These are phyloP conservation scores for Russula compacta DNA, from an alignment of 768 basidiomycete genomes.

Conservation along the genomic window DNA sequence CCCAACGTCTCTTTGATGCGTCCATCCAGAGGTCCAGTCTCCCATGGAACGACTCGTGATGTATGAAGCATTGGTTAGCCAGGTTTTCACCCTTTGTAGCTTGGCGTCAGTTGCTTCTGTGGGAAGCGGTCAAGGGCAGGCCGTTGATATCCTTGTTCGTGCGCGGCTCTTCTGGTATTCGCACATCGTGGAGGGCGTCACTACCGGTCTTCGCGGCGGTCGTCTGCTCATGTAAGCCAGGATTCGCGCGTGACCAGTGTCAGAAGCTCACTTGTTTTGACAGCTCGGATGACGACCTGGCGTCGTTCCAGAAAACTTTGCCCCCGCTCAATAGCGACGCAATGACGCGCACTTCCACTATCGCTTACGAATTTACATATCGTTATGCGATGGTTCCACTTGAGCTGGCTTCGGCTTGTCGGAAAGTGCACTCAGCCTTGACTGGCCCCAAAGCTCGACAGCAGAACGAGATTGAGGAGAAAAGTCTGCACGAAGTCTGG, in stretches of 20 bases:
- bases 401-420: conserved; percentile 65
- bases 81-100: conserved; percentile 68
- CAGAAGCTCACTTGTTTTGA: conserved; percentile 1
- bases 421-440: conserved; percentile 66
- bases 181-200: conserved; percentile 76
- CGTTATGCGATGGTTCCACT: conserved; percentile 63
- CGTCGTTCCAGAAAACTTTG: conserved; percentile 58
- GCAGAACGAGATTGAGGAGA: conserved; percentile 47
- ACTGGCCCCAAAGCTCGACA: conserved; percentile 73
- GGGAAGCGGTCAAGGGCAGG: conserved; percentile 41
- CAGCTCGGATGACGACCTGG: conserved; percentile 70
- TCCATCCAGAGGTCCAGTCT: conserved; percentile 32
- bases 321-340: conserved; percentile 14
- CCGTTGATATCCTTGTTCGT: conserved; percentile 52
- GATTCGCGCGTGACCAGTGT: background rate
- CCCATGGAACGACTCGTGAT: conserved; percentile 48
- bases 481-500: conserved; percentile 74
- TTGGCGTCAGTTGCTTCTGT: conserved; percentile 38
- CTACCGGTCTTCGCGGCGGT: conserved; percentile 75
- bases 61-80: conserved; percentile 76
- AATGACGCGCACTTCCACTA: conserved; percentile 31
- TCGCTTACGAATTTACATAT: conserved; percentile 42
- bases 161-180: conserved; percentile 88
- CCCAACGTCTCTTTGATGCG: conserved; percentile 8
- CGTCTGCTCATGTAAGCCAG: conserved; percentile 63